A percentile compares a stretch with the other conserved stretches of the same genome.
Evolutionary conservation across 1,284 basidiomycete genomes (phyloP).

Genomic region (Phlebopus sp.): DNA sequence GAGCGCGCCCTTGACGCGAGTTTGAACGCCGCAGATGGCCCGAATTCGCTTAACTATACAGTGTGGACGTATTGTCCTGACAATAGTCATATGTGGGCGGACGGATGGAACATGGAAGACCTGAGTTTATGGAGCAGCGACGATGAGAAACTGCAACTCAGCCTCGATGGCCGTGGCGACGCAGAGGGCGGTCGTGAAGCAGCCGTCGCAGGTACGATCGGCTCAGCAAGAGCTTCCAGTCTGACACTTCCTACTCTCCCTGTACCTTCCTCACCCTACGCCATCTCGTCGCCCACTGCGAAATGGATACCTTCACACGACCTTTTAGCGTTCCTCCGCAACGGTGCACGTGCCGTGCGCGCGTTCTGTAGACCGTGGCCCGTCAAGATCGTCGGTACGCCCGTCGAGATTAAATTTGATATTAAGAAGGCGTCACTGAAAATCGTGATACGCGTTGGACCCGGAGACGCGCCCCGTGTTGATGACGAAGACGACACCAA

Average conservation of each 20-base stretch:
- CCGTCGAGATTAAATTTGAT: constrained; percentile 72
- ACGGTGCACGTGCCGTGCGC: constrained; percentile 78
- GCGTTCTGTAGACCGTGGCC: constrained; percentile 87
- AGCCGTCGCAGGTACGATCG: constrained; percentile 5
- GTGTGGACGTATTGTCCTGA: constrained; percentile 91
- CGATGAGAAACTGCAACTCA: constrained; percentile 31
- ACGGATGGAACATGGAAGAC: constrained; percentile 97
- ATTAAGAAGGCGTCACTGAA: constrained; percentile 68
- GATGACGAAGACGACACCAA: constrained; percentile 20
- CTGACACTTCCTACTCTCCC: constrained; percentile 21
- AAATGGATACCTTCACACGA: constrained; percentile 34
- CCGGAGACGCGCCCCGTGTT: constrained; percentile 44
- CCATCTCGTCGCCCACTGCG: neutral
- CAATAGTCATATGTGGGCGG: constrained; percentile 84
- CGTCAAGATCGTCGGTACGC: constrained; percentile 66
- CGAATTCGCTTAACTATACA: constrained; percentile 80
- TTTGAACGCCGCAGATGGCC: constrained; percentile 85
- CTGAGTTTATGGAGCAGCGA: constrained; percentile 86
- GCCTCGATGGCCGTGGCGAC: neutral
- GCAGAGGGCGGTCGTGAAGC: neutral
- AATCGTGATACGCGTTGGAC: constrained; percentile 58
- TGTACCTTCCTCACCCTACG: constrained; percentile 16
- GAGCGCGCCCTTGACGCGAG: constrained; percentile 90
- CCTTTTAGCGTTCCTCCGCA: constrained; percentile 68
- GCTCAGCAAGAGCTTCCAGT: constrained; percentile 17